phyloP scores from a whole-genome alignment of 192 early-diverging fungal genomes.

The Podila clonocystis region DNA sequence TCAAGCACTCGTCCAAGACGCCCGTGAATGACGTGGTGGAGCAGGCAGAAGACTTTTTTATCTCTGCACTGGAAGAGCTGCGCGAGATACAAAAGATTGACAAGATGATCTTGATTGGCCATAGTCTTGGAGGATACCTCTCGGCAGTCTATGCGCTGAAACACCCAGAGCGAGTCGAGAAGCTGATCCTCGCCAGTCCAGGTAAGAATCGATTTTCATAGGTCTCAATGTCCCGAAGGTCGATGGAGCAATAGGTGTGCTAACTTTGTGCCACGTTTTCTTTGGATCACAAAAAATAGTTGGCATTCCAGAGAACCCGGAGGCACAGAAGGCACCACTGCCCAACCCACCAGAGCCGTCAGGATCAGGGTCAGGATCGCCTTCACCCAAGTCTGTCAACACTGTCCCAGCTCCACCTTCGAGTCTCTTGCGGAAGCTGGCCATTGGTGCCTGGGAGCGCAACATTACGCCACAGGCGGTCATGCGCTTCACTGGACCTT shows the following conservation, averaged over 20 bases:
- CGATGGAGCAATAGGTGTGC: background rate
- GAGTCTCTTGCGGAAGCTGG: slow-evolving; percentile 49
- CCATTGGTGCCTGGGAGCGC: slow-evolving; percentile 74
- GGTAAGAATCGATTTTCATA: slow-evolving; percentile 37
- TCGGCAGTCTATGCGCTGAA: slow-evolving; percentile 85
- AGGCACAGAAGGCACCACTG: slow-evolving; percentile 34
- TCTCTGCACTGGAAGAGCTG: slow-evolving; percentile 92
- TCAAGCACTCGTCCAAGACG: slow-evolving; percentile 48
- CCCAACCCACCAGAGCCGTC: slow-evolving; percentile 15
- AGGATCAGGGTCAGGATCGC: slow-evolving; percentile 12
- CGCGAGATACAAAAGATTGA: slow-evolving; percentile 79
- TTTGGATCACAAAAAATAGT: slow-evolving; percentile 30
- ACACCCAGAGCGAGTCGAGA: slow-evolving; percentile 87
- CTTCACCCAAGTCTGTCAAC: slow-evolving; percentile 2
- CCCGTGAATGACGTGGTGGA: slow-evolving; percentile 59
- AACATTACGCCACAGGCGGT: slow-evolving; percentile 85
- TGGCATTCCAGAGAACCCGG: slow-evolving; percentile 72
- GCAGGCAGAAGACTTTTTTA: slow-evolving; percentile 85
- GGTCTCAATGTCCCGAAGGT: background rate
- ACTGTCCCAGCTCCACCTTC: slow-evolving; percentile 1
- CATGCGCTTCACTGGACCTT: slow-evolving; percentile 80
- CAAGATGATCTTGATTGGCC: slow-evolving; percentile 86
- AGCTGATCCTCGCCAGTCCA: slow-evolving; percentile 91
- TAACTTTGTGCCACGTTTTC: background rate
- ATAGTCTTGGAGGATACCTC: slow-evolving; percentile 92